Evolutionary conservation across 345 rosid species (phyloP).

Genomic region (Mercurialis annua): DNA sequence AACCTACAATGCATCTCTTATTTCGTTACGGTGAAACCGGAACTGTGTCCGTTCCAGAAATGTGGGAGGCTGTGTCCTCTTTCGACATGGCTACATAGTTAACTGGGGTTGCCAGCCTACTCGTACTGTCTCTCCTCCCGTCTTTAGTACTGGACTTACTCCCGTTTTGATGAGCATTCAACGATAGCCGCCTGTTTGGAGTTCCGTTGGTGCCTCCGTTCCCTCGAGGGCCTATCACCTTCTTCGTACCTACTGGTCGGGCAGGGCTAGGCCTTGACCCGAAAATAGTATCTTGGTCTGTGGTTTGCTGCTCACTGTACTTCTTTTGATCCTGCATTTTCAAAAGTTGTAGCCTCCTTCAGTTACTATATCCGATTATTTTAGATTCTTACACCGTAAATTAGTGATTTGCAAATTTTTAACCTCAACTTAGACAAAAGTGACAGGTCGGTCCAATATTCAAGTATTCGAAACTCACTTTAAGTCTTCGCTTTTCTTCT

Average conservation of each 20-base stretch:
- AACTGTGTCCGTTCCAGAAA: constrained; percentile 60
- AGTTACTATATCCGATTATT: neutral
- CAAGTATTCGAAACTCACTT: constrained; percentile 39
- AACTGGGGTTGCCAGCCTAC: constrained; percentile 46
- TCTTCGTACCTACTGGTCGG: constrained; percentile 58
- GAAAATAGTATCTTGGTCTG: constrained; percentile 67
- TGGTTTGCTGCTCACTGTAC: constrained; percentile 68
- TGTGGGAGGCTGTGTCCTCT: constrained; percentile 65
- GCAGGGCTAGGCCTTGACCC: constrained; percentile 85
- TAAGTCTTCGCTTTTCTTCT: constrained; percentile 83
- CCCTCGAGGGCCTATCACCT: constrained; percentile 68
- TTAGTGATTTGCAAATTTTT: neutral
- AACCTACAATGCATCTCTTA: constrained; percentile 23
- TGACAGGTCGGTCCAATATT: neutral
- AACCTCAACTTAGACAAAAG: neutral
- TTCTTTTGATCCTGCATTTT: constrained; percentile 72
- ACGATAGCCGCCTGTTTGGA: constrained; percentile 73
- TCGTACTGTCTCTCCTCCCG: constrained; percentile 59
- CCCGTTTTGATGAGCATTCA: constrained; percentile 76
- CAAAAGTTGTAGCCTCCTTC: neutral
- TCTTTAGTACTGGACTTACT: constrained; percentile 60
- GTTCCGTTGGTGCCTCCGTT: constrained; percentile 78
- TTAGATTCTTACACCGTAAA: neutral
- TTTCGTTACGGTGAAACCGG: constrained; percentile 62
- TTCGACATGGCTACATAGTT: constrained; percentile 64